phyloP scores from a whole-genome alignment of 805 yeast genomes.

The Saturnispora quitensis region DNA sequence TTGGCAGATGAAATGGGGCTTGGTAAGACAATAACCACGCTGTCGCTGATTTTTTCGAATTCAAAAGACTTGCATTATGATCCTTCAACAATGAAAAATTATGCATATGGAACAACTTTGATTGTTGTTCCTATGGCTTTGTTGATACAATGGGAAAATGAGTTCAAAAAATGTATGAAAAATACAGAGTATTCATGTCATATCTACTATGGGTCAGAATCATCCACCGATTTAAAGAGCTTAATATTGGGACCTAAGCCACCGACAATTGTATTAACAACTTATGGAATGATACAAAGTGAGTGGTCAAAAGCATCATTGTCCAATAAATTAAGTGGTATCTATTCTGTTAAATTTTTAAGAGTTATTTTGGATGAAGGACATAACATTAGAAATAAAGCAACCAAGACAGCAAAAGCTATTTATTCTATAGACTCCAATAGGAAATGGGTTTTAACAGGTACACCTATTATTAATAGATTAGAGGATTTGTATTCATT shows the following conservation, averaged over 20 bases:
- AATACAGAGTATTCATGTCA: conserved; percentile 34
- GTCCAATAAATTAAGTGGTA: conserved; percentile 34
- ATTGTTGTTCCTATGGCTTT: conserved; percentile 87
- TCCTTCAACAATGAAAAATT: conserved; percentile 24
- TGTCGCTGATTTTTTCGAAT: conserved; percentile 60
- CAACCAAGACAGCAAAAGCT: conserved; percentile 72
- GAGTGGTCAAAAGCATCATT: conserved; percentile 48
- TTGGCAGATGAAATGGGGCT: conserved; percentile 96
- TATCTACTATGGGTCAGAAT: conserved; percentile 68
- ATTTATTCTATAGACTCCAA: conserved; percentile 54
- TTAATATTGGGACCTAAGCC: conserved; percentile 37
- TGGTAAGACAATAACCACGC: conserved; percentile 83
- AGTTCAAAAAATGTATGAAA: conserved; percentile 51
- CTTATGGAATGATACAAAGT: conserved; percentile 77
- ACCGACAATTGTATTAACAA: conserved; percentile 69
- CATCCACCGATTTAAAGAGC: conserved; percentile 39
- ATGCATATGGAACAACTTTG: conserved; percentile 66
- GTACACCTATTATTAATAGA: conserved; percentile 86
- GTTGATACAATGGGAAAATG: conserved; percentile 85
- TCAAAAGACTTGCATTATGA: conserved; percentile 37
- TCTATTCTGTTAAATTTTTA: conserved; percentile 65
- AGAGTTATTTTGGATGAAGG: conserved; percentile 79
- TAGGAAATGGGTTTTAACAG: conserved; percentile 80
- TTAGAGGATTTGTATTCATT: conserved; percentile 80
- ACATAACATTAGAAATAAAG: conserved; percentile 74